Base-by-base conservation (phyloP, 1,139 yeast genomes). In the Magnusiomyces suaveolens region DNA sequence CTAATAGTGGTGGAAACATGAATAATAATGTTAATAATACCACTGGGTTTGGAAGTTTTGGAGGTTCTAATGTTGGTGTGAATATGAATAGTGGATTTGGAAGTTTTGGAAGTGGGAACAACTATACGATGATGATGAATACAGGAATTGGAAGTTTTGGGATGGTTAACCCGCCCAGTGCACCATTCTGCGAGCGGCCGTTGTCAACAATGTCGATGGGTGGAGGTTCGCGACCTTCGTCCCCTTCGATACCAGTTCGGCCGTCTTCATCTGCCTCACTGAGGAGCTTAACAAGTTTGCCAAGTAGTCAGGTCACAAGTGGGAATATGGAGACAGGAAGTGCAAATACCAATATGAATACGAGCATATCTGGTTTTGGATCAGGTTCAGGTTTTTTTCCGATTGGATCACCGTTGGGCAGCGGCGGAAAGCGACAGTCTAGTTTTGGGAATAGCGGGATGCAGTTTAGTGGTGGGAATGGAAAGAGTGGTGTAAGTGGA, bases 181-280 rank as follows among this genome's bases (percentile, higher is more conserved):
- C 39, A 23, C 41, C 6, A 32, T 32, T 32, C 14, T 14, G 14
- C 14, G 36, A 32, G 14, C 36, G 36, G 36, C 14, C 36, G 8
- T 8, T 14, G 8, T 32, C 36, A 24, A 24, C n/a, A n/a, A n/a
- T n/a, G n/a, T n/a, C n/a, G n/a, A n/a, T n/a, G n/a, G n/a, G 20
- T 2, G 23, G 47, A 52, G 36, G 36, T 8, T 32, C 36, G 23
- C 48, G 64, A 18, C 64, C 66, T 1, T 57, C 65, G 1, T 57
- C 61, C 33, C 64, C 65, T 1, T 62, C 66, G 2, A 41, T 62
- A 18, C 66, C 66, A 1, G 61, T 57, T 6, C 59, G 66, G 8
- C 66, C 66, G 2, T 57, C 54, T 23, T 63, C 66, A 2, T 63
- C 66, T 3, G 54, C 62, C 1, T 60, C 64, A 10, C 56, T 59